phyloP scores from a whole-genome alignment of 2,329 filamentous ascomycete genomes.

The Aspergillus costaricaensis region DNA sequence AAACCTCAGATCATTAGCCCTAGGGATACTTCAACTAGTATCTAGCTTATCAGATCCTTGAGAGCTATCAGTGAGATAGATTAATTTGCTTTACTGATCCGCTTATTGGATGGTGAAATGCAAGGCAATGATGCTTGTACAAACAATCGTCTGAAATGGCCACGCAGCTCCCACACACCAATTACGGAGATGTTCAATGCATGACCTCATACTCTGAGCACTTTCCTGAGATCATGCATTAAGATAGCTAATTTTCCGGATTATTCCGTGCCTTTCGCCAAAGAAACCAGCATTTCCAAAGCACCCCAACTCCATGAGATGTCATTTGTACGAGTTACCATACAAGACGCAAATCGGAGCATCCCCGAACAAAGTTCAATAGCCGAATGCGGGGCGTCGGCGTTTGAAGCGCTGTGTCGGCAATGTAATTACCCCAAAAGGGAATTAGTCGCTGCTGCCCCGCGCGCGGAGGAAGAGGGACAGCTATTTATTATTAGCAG shows the following conservation, averaged over 20 bases:
- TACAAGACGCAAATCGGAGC: background rate
- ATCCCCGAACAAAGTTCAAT: background rate
- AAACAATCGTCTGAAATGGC: background rate
- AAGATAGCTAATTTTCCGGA: background rate
- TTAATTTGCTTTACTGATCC: background rate
- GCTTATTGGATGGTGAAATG: background rate
- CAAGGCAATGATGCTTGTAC: background rate
- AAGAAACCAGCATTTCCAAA: background rate
- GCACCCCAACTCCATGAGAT: background rate
- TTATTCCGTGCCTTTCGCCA: background rate
- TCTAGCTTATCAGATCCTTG: background rate
- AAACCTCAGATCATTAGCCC: background rate
- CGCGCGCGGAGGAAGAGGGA: background rate
- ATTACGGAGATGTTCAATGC: background rate
- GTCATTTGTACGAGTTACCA: background rate
- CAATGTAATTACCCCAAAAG: background rate
- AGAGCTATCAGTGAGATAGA: background rate
- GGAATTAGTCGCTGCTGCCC: background rate
- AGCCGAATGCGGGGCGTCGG: background rate
- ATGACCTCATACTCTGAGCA: background rate
- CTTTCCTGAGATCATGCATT: background rate
- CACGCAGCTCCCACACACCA: background rate
- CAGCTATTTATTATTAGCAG: background rate
- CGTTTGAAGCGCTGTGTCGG: background rate
- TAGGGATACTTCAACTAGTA: accelerated